Conservation (phyloP, 139 green algal genomes). For the Pleodorina starrii region DNA sequence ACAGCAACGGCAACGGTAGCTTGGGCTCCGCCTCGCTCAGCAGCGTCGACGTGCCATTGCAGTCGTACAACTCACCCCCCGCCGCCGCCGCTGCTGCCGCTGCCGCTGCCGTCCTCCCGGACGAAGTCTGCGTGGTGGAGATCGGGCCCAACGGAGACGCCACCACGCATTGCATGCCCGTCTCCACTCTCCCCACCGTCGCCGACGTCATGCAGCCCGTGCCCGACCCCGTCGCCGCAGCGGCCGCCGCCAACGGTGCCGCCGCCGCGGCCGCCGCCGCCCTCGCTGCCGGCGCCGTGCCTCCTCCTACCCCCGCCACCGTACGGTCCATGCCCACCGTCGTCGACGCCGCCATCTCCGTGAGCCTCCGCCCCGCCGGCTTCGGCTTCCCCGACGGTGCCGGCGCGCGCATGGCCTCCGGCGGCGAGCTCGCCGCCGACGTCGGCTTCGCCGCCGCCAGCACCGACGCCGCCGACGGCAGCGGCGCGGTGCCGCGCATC, state of each 20-base stretch:
- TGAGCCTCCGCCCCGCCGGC: not conserved
- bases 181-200: constrained; percentile 8
- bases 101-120: not conserved
- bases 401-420: not conserved
- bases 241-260: not conserved
- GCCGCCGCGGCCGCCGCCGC: not conserved
- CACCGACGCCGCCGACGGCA: constrained; percentile 5
- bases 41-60: not conserved
- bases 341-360: constrained; percentile 34
- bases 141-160: not conserved
- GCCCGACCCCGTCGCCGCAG: not conserved
- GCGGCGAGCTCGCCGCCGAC: not conserved
- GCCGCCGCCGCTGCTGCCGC: not conserved
- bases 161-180: constrained; percentile 37
- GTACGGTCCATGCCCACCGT: not conserved
- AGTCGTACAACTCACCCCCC: not conserved
- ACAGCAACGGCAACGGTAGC: not conserved
- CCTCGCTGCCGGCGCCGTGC: not conserved
- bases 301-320: not conserved
- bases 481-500: not conserved
- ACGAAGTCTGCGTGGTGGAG: constrained; percentile 45
- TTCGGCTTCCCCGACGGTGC: constrained; percentile 1
- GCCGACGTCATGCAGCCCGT: constrained; percentile 30
- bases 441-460: not conserved
- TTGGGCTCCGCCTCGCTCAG: too few species aligned